These are phyloP conservation scores for Thermochaetoides dissita DNA, from an alignment of 2,329 filamentous ascomycete species.

Conservation along the genomic window DNA sequence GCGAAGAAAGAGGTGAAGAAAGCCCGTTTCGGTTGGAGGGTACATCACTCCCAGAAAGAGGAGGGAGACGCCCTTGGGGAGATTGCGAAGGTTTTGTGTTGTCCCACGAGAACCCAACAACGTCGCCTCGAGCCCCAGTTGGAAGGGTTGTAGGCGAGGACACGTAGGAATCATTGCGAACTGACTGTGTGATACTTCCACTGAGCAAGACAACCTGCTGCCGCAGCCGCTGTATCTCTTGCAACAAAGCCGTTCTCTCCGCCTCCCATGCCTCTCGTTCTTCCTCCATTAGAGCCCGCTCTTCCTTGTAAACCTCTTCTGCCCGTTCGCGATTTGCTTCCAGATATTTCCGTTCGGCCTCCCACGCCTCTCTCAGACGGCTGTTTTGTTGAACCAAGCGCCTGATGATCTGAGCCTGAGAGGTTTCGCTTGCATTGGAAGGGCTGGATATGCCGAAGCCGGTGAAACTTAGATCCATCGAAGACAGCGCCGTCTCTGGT, in stretches of 20 bases:
- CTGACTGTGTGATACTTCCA: slow-evolving; percentile 1
- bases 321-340: slow-evolving; percentile 39
- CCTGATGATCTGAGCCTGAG: slow-evolving; percentile 24
- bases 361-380: slow-evolving; percentile 35
- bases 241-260: slow-evolving; percentile 28
- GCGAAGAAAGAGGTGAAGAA: background rate
- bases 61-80: slow-evolving; percentile 9
- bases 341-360: slow-evolving; percentile 38
- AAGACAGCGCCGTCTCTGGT: too few relatives aligned
- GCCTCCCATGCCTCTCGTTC: slow-evolving; percentile 32
- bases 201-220: slow-evolving; percentile 19
- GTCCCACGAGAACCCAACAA: slow-evolving; percentile 10
- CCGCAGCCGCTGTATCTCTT: slow-evolving; percentile 28
- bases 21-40: background rate
- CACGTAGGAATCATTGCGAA: too few relatives aligned
- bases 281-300: slow-evolving; percentile 39
- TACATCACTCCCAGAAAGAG: background rate
- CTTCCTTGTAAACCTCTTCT: slow-evolving; percentile 42
- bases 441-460: too few relatives aligned
- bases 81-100: slow-evolving; percentile 14
- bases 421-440: background rate
- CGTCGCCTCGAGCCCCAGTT: slow-evolving; percentile 9
- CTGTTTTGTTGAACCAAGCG: slow-evolving; percentile 29
- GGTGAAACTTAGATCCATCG: too few relatives aligned
- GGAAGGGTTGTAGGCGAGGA: slow-evolving; percentile 1